These are phyloP conservation scores for Petrea volubilis DNA, from an alignment of 257 asterid species.

Conservation along the genomic window DNA sequence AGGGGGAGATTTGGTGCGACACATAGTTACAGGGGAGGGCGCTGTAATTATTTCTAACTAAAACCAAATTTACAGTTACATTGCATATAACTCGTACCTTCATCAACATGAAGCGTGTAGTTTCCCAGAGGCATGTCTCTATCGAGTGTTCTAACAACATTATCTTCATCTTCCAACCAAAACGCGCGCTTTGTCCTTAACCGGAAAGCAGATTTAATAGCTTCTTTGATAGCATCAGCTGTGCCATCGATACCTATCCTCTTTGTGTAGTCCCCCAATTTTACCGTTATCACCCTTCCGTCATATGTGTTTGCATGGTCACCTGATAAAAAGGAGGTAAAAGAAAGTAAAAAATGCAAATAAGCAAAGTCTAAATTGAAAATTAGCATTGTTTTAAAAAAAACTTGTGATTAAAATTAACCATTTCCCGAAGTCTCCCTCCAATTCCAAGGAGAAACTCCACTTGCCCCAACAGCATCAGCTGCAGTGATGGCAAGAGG, in stretches of 20 bases:
- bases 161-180: conserved; percentile 93
- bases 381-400: no score
- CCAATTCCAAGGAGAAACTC: conserved; percentile 97
- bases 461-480: conserved; percentile 78
- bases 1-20: no score
- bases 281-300: conserved; percentile 82
- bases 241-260: conserved; percentile 85
- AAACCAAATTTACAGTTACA: no score
- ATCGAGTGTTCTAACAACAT: conserved; percentile 73
- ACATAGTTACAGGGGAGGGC: no score
- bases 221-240: conserved; percentile 76
- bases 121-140: conserved; percentile 90
- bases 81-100: conserved; percentile 47
- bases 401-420: conserved; percentile 30
- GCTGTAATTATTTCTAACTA: no score
- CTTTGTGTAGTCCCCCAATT: conserved; percentile 69
- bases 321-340: conserved; percentile 46
- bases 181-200: conserved; percentile 82
- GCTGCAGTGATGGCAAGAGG: conserved; percentile 90
- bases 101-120: conserved; percentile 87
- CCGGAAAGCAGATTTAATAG: conserved; percentile 78
- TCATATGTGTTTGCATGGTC: conserved; percentile 60
- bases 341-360: background rate
- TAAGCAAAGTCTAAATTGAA: no score
- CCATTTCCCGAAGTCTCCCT: conserved; percentile 84